Conservation (phyloP, 257 asterid species). For the Jasminum sambac region DNA sequence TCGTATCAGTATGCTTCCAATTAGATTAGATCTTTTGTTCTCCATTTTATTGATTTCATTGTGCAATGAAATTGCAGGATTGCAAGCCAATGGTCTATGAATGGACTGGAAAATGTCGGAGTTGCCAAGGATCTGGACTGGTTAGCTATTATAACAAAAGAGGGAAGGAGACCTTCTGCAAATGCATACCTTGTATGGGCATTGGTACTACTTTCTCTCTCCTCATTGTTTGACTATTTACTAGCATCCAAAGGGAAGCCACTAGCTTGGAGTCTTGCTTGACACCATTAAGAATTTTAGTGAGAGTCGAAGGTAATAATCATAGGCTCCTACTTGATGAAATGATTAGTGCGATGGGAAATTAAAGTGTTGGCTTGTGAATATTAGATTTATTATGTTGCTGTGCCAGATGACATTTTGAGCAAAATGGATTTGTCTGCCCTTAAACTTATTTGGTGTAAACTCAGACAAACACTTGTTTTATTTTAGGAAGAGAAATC, state of each 20-base stretch:
- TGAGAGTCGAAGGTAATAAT: not conserved
- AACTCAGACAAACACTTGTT: no score
- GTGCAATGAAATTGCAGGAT: slow-evolving; percentile 47
- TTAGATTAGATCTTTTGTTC: not conserved
- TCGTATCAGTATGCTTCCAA: not conserved
- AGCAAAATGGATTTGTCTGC: no score
- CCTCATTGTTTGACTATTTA: not conserved
- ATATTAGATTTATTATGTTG: not conserved
- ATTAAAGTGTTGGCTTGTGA: not conserved
- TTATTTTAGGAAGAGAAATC: not conserved
- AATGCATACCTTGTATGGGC: slow-evolving; percentile 93
- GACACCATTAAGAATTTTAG: no score
- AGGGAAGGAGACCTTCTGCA: slow-evolving; percentile 87
- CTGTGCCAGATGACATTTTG: not conserved
- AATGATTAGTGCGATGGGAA: not conserved
- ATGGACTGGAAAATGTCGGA: slow-evolving; percentile 95
- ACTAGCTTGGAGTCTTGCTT: not conserved
- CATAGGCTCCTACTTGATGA: not conserved
- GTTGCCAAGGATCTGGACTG: slow-evolving; percentile 92
- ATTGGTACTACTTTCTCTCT: slow-evolving; percentile 50
- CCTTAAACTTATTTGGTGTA: no score
- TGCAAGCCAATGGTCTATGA: slow-evolving; percentile 87
- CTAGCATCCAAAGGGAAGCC: slow-evolving; percentile 2
- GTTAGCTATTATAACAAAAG: slow-evolving; percentile 79
- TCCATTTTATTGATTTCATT: not conserved